Percentiles rank a stretch among this genome's conserved stretches.
Evolutionary conservation across 805 yeast species (phyloP).

Genomic region (Wickerhamomyces alni): DNA sequence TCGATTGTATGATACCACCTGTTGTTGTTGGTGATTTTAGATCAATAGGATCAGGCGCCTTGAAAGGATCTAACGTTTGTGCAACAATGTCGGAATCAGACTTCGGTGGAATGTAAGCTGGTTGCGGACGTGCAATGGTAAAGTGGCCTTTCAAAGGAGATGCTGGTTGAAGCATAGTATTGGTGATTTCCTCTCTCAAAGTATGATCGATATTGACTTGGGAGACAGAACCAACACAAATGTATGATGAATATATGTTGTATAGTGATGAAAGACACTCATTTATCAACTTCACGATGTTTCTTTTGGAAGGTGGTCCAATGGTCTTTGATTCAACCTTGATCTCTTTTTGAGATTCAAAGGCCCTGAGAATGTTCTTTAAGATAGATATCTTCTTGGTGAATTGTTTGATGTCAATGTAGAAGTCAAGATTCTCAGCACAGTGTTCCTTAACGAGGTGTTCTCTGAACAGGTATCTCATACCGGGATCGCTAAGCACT

Average conservation of each 20-base stretch:
- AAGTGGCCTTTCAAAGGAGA: conserved; percentile 25
- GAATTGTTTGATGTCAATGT: conserved; percentile 50
- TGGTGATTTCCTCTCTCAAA: conserved; percentile 38
- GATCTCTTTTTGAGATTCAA: conserved; percentile 10
- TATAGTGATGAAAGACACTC: conserved; percentile 58
- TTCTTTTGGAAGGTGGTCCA: conserved; percentile 10
- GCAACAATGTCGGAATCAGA: not conserved
- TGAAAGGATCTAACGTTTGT: not conserved
- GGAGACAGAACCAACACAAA: conserved; percentile 61
- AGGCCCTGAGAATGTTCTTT: conserved; percentile 31
- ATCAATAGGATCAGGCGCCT: no score
- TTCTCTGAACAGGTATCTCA: conserved; percentile 58
- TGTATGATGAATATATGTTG: conserved; percentile 57
- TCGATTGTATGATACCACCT: not conserved
- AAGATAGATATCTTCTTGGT: conserved; percentile 39
- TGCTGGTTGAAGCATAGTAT: conserved; percentile 32
- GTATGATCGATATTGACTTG: conserved; percentile 63
- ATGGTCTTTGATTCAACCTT: conserved; percentile 6
- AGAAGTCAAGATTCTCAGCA: conserved; percentile 72
- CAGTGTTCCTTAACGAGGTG: conserved; percentile 63
- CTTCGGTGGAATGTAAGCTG: not conserved
- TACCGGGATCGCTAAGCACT: conserved; percentile 68
- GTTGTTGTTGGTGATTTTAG: no score
- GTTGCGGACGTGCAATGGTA: not conserved
- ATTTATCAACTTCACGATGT: conserved; percentile 39